Evolutionary conservation across 2,329 filamentous ascomycete species (phyloP), one percentile per base, ranked within the genome.

Genomic region (Alternaria metachromatica): DNA sequence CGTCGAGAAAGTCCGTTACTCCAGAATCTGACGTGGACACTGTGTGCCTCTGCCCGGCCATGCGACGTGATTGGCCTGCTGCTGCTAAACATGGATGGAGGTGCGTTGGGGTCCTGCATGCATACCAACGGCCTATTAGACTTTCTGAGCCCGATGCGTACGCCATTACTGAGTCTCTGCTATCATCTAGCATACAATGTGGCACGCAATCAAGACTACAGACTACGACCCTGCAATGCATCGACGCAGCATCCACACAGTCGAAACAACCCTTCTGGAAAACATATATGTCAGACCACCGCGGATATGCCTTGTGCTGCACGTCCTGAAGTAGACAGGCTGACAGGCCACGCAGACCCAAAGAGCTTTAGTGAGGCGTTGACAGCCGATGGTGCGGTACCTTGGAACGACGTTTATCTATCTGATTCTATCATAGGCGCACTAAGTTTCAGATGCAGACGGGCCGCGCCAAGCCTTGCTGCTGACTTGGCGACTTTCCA

Each of bases 21-120:
- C 63, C 55, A 63, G 64, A 64, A 65, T 73, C 74, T 77, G 73
- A 76, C 75, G 74, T 77, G 74, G 71, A 72, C 70, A 62, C 55
- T 54, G n/a, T 51, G 55, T 64, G 55, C 28, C 59, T 33, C 30
- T 55, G 58, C 13, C 49, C 49, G 55, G 59, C 51, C 45, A 43
- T 25, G 48, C 30, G 21, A 44, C 53, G 54, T 65, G 57, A 65
- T 69, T 69, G 66, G 69, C 23, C 28, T 11, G 23, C 13, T 23
- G 25, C 60, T 23, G 64, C 69, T 65, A 70, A 56, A 68, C 59
- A 64, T 63, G 65, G 63, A 53, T 26, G 43, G 20, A 49, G 20
- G 54, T 69, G 72, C 71, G 58, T 66, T 51, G 62, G 43, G 57
- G 64, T 50, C 58, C 55, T 51, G 55, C 58, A 55, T 28, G n/a